These are phyloP conservation scores for Saccharomyces hybrid DNA, from an alignment of 1,139 yeast genomes.

Conservation along the genomic window DNA sequence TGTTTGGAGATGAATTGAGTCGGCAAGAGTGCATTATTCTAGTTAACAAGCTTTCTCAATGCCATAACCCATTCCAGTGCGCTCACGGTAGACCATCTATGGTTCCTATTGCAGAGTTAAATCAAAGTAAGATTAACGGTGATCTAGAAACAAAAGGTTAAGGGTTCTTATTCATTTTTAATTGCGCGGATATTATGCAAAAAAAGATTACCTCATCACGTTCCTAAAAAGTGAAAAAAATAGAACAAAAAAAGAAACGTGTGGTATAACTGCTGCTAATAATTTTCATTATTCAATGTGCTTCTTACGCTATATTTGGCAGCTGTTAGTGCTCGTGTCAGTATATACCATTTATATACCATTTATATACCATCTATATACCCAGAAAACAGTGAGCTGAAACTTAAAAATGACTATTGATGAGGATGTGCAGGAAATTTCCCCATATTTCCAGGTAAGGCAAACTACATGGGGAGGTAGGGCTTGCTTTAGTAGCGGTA, in stretches of 20 bases:
- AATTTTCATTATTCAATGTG: too few species aligned
- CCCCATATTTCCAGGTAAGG: slow-evolving; percentile 33
- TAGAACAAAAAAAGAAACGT: not conserved
- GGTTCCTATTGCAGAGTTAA: slow-evolving; percentile 43
- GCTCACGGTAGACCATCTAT: slow-evolving; percentile 84
- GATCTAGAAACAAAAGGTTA: not conserved
- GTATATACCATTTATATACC: not conserved
- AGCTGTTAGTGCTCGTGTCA: too few species aligned
- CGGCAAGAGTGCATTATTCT: slow-evolving; percentile 40
- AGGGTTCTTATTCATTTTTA: not conserved
- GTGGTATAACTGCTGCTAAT: not conserved
- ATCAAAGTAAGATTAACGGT: not conserved
- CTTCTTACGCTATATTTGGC: too few species aligned
- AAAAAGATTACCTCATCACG: not conserved
- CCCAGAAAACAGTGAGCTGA: not conserved
- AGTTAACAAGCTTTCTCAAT: slow-evolving; percentile 38
- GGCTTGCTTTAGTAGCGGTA: slow-evolving; percentile 48
- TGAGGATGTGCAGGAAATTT: slow-evolving; percentile 3
- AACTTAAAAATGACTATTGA: slow-evolving; percentile 3
- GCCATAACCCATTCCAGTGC: slow-evolving; percentile 66
- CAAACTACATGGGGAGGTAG: slow-evolving; percentile 53
- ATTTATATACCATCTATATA: not conserved
- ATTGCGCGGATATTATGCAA: not conserved
- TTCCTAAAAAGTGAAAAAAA: not conserved
- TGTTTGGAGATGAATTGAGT: slow-evolving; percentile 57